These are phyloP conservation scores for Angomonas ambiguus DNA, from an alignment of 208 protist genomes.

Conservation along the genomic window DNA sequence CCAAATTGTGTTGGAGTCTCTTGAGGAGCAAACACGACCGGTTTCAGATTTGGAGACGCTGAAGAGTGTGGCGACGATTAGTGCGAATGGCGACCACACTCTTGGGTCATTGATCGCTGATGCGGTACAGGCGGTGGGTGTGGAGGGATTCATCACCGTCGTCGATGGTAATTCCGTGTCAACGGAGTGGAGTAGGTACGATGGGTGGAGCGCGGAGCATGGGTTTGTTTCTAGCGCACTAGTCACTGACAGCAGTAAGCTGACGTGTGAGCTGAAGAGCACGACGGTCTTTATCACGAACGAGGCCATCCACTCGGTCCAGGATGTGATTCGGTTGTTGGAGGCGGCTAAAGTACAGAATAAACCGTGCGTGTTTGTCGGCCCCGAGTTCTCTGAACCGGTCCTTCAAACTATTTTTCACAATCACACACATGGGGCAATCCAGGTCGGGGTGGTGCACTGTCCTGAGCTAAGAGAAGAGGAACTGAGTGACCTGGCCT, in stretches of 20 bases:
- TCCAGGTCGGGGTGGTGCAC: constrained; percentile 86
- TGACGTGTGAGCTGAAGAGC: constrained; percentile 96
- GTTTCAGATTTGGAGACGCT: constrained; percentile 97
- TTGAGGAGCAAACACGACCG: constrained; percentile 92
- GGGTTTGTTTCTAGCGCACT: constrained; percentile 99
- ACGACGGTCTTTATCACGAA: constrained; percentile 93
- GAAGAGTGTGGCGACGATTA: constrained; percentile 99
- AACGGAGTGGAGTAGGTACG: constrained; percentile 97
- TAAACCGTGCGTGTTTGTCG: constrained; percentile 72
- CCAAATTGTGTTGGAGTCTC: constrained; percentile 84
- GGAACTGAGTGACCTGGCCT: constrained; percentile 98
- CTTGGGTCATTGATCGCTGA: constrained; percentile 98
- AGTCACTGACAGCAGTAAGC: constrained; percentile 97
- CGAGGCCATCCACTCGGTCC: constrained; percentile 68
- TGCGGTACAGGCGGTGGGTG: constrained; percentile 99
- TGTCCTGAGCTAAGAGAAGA: constrained; percentile 97
- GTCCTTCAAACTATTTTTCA: constrained; percentile 80
- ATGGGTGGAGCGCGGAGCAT: constrained; percentile 98
- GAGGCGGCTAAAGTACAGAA: constrained; percentile 41
- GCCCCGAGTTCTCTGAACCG: constrained; percentile 54
- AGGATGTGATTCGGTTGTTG: constrained; percentile 66
- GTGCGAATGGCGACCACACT: constrained; percentile 98
- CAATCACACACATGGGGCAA: constrained; percentile 97
- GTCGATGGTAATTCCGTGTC: constrained; percentile 98
- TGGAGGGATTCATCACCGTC: constrained; percentile 99